Evolutionary conservation across 495 filamentous ascomycete genomes (phyloP), one percentile per base, ranked within the genome.

Genomic region (Staphylotrichum tortipilum): DNA sequence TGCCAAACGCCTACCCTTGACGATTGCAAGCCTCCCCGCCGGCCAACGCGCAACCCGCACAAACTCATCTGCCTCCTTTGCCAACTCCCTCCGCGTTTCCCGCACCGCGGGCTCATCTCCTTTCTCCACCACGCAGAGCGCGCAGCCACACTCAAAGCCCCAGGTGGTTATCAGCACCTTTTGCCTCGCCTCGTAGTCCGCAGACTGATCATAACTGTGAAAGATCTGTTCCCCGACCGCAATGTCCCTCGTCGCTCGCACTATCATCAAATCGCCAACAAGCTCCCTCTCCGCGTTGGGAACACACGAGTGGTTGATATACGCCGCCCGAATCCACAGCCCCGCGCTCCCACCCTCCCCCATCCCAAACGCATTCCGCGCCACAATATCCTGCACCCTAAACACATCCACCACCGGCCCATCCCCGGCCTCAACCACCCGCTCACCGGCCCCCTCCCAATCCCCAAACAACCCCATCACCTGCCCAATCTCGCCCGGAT

Each of bases 311-410:
- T 48, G 45, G 45, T 38, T 48, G 17, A 29, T 21, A 10, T 30
- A 30, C 10, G 45, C 45, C 15, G 45, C 35, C 3, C 15, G 45
- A 1, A 30, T 9, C 45, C 45, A 48, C 3, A 48, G 24, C 1
- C 34, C 45, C 1, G 45, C 24, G 7, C 45, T 37, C 33, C 2
- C 15, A 6, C 2, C 30, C 43, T 15, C 15, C 18, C 29, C 35
- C 15, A n/a, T 11, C 0, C 45, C 45, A 30, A 48, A 48, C 2
- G 34, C 35, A 11, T 48, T 48, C 17, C 35, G n/a, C 24, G 45
- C 15, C 1, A 48, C 34, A 12, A 48, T 48, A 21, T 48, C 45
- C 9, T 48, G 34, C 34, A 39, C 34, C 23, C 45, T 33, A 14
- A 48, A 48, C 8, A 22, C 26, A 23, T 48, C 35, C 1, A 48